These are phyloP conservation scores for Inonotus hispidus DNA, from an alignment of 1,284 basidiomycete species.

Conservation along the genomic window DNA sequence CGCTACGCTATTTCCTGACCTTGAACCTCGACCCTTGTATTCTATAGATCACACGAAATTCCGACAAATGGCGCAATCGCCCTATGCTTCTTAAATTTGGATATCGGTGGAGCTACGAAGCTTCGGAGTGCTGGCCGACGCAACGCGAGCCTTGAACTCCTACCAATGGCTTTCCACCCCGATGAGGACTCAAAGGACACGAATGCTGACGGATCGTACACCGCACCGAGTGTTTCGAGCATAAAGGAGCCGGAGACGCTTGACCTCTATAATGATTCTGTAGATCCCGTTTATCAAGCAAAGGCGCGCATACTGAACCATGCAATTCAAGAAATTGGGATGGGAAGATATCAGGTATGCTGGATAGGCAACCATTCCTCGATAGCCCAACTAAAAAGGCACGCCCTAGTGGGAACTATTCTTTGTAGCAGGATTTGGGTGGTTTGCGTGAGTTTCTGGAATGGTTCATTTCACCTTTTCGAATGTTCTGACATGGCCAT, in stretches of 20 bases:
- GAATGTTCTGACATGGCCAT: conserved; percentile 12
- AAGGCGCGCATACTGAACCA: conserved; percentile 53
- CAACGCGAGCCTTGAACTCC: neutral
- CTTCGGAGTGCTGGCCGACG: neutral
- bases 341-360: conserved; percentile 63
- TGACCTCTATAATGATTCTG: conserved; percentile 32
- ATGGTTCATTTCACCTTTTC: neutral
- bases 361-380: neutral
- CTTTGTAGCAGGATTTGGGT: conserved; percentile 58
- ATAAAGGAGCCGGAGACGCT: conserved; percentile 11
- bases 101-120: neutral
- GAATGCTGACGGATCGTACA: neutral
- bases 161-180: neutral
- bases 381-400: neutral
- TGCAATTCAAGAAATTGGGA: conserved; percentile 58
- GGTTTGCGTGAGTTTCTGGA: conserved; percentile 54
- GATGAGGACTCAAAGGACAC: neutral
- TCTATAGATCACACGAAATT: neutral
- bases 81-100: neutral
- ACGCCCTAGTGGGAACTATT: conserved; percentile 44
- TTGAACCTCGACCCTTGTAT: neutral
- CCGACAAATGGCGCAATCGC: neutral
- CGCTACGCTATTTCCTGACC: neutral
- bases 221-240: neutral
- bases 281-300: conserved; percentile 49